A percentile compares a stretch with the other conserved stretches of the same genome.
Conservation (phyloP, 305 asterid species). For the Fraxinus latifolia region DNA sequence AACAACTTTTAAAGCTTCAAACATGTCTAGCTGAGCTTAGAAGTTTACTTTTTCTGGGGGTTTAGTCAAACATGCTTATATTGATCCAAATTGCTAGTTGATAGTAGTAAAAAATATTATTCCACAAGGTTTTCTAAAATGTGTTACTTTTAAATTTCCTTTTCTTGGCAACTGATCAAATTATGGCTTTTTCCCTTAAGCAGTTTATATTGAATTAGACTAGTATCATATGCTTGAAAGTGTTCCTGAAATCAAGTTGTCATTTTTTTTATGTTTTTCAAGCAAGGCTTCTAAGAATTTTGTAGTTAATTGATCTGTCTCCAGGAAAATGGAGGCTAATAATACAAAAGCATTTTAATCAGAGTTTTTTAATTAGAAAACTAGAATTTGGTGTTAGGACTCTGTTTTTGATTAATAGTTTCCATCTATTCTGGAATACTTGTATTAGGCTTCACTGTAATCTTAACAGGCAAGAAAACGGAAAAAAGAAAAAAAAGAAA, state of each 20-base stretch:
- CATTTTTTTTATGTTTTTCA: background rate
- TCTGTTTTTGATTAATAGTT: background rate
- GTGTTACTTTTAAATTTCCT: background rate
- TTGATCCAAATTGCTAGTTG: background rate
- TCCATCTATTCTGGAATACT: background rate
- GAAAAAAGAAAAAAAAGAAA: too few relatives aligned
- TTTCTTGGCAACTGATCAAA: background rate
- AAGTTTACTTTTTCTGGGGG: background rate
- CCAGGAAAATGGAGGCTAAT: background rate
- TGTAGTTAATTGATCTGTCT: background rate
- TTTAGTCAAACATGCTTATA: background rate
- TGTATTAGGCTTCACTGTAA: background rate
- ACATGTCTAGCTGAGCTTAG: background rate
- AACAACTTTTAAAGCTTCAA: background rate
- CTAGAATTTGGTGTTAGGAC: background rate
- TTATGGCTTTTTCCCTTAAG: background rate
- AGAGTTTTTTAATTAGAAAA: background rate
- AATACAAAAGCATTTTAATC: background rate
- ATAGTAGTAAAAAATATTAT: background rate
- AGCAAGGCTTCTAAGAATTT: background rate
- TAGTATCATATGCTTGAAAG: background rate
- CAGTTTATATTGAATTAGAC: background rate
- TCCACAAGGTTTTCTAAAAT: background rate
- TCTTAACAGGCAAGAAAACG: background rate
- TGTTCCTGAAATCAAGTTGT: slow-evolving; percentile 1